Evolutionary conservation across 2,329 filamentous ascomycete species (phyloP), one percentile per base, ranked within the genome.

Genomic region (Macroventuria anomochaeta): DNA sequence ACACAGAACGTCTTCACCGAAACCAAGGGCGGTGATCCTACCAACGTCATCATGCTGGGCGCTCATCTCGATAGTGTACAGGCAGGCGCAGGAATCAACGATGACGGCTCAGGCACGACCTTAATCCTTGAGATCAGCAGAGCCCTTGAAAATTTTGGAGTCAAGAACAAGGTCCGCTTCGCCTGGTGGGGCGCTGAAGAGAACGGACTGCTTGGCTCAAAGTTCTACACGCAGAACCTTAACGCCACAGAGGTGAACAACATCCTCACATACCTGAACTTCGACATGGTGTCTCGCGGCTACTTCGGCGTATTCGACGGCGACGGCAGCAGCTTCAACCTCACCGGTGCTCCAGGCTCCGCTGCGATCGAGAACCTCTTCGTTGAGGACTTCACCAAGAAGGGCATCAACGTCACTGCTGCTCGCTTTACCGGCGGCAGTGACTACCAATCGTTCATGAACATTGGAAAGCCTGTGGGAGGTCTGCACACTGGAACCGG

Each of bases 1-100:
- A 84, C 82, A 58, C 74, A 74, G 28, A 76, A 77, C 39, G 67
- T 77, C 39, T 69, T 77, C 55, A 74, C 74, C 7, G 69, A 75
- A 51, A 75, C 74, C 37, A 75, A 72, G 53, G 58, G 67, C 28
- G 75, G 75, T 18, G 74, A 77, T 56, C 69, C 73, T 37, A 64
- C 73, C 61, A 76, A 76, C 43, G 73, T 76, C 25, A 67, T 77
- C 55, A 66, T 72, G 56, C 55, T 77, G n/a, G 76, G 74, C 23
- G 76, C 72, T 23, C 75, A 78, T 58, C 65, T 69, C 40, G 75
- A 77, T 59, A 75, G 71, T 32, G 75, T 77, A 17, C 70, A 78
- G 36, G 81, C 65, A 7, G 75, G 75, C 8, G 75, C 75, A 3
- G 75, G 75, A 17, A 77, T 77, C 64, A 77, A 77, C 58, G 75